Evolutionary conservation across 352 stramenopile species (phyloP).

Genomic region (Saprolegnia parasitica): DNA sequence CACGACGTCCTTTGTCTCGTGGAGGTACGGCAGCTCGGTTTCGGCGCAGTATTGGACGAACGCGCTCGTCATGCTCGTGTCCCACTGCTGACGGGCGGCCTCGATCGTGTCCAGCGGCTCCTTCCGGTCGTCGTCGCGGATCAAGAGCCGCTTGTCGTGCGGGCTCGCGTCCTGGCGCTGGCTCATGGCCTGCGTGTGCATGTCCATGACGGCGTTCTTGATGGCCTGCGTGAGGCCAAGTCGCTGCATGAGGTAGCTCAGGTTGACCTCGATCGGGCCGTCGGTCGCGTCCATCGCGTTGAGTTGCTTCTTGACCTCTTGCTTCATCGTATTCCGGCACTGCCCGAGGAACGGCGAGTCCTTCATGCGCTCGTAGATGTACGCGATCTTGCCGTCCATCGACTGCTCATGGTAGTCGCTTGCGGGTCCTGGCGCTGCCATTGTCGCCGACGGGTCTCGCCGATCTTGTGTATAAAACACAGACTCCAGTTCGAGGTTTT

Average conservation of each 20-base stretch:
- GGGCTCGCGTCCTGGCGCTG: conserved; percentile 27
- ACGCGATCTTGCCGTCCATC: conserved; percentile 45
- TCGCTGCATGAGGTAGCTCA: conserved; percentile 52
- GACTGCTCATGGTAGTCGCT: conserved; percentile 11
- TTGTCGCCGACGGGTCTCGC: background rate
- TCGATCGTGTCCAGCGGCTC: conserved; percentile 48
- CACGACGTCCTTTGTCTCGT: conserved; percentile 25
- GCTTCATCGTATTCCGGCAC: conserved; percentile 51
- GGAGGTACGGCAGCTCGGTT: conserved; percentile 23
- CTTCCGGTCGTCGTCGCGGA: conserved; percentile 28
- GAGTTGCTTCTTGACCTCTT: conserved; percentile 46
- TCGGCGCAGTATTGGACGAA: conserved; percentile 57
- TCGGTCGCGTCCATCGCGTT: conserved; percentile 42
- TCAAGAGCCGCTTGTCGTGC: conserved; percentile 35
- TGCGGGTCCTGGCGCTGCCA: background rate
- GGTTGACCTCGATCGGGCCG: conserved; percentile 30
- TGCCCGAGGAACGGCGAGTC: conserved; percentile 34
- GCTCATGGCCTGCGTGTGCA: conserved; percentile 47
- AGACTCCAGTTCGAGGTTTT: too few relatives aligned
- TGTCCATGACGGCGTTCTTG: conserved; percentile 54
- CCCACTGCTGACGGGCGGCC: conserved; percentile 44
- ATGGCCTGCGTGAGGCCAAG: conserved; percentile 46
- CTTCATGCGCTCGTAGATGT: conserved; percentile 47
- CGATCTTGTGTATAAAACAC: too few relatives aligned
- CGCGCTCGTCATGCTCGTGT: conserved; percentile 62